Evolutionary conservation across 2,329 filamentous ascomycete genomes (phyloP).

Genomic region (Chaetothyriales sp.): DNA sequence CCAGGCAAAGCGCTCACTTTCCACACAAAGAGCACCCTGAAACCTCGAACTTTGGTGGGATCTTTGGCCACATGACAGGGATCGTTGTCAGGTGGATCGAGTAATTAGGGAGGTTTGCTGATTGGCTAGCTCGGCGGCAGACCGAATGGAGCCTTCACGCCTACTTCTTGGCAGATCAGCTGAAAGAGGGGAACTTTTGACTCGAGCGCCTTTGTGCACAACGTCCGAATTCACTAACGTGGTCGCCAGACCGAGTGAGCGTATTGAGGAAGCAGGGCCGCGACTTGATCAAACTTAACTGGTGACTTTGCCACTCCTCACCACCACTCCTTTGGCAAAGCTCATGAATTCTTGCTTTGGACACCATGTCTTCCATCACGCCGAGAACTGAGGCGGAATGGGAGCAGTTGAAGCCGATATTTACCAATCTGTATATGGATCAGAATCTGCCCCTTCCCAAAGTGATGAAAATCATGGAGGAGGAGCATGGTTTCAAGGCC

Average conservation of each 20-base stretch:
- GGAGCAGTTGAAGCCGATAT: conserved; percentile 50
- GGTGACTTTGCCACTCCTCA: too few relatives aligned
- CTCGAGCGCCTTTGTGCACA: neutral
- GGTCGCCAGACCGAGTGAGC: too few relatives aligned
- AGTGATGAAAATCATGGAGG: conserved; percentile 56
- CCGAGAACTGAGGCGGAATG: conserved; percentile 32
- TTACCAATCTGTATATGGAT: conserved; percentile 59
- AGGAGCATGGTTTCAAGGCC: conserved; percentile 52
- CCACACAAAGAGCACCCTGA: neutral
- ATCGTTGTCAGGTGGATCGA: neutral
- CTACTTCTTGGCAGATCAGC: neutral
- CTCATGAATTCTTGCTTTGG: neutral
- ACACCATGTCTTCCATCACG: too few relatives aligned
- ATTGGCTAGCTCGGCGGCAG: neutral
- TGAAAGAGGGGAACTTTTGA: neutral
- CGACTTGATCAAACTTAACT: too few relatives aligned
- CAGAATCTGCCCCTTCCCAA: conserved; percentile 54
- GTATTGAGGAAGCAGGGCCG: too few relatives aligned
- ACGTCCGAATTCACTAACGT: neutral
- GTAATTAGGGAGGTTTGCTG: neutral
- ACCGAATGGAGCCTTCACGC: neutral
- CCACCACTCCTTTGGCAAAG: neutral
- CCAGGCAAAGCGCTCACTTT: neutral
- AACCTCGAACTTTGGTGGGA: neutral
- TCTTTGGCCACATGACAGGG: neutral